A percentile compares a stretch with the other conserved stretches of the same genome.
Evolutionary conservation across 2,329 filamentous ascomycete genomes (phyloP).

Genomic region (Exutisphaerella laricina): DNA sequence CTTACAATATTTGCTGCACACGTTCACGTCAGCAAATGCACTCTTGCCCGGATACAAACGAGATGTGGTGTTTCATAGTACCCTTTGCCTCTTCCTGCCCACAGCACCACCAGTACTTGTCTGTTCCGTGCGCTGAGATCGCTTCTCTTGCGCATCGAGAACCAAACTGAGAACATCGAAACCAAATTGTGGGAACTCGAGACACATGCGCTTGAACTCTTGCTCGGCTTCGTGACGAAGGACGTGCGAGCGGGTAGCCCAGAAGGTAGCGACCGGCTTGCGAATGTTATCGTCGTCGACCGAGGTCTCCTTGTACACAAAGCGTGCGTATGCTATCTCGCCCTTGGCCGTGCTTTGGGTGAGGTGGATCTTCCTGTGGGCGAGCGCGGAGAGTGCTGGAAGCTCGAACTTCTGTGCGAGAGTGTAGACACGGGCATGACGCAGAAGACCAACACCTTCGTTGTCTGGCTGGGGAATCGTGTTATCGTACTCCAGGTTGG

Average conservation of each 20-base stretch:
- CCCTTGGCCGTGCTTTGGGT: slow-evolving; percentile 81
- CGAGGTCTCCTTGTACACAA: slow-evolving; percentile 74
- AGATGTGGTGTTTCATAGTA: slow-evolving; percentile 13
- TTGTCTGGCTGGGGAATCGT: slow-evolving; percentile 63
- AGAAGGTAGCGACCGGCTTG: slow-evolving; percentile 82
- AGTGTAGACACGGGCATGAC: slow-evolving; percentile 85
- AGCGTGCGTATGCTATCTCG: slow-evolving; percentile 87
- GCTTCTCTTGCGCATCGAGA: slow-evolving; percentile 47
- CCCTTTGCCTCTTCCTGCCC: slow-evolving; percentile 36
- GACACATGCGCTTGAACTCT: slow-evolving; percentile 77
- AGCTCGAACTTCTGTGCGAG: slow-evolving; percentile 71
- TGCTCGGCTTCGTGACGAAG: slow-evolving; percentile 78
- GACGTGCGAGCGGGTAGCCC: slow-evolving; percentile 74
- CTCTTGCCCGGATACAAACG: neutral
- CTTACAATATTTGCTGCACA: slow-evolving; percentile 4
- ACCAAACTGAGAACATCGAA: slow-evolving; percentile 79
- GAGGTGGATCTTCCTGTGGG: slow-evolving; percentile 86
- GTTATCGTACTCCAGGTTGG: slow-evolving; percentile 63
- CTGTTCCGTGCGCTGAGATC: slow-evolving; percentile 34
- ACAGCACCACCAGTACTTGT: slow-evolving; percentile 33
- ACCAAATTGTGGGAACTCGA: slow-evolving; percentile 86
- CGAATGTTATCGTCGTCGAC: slow-evolving; percentile 67
- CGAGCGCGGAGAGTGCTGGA: slow-evolving; percentile 63
- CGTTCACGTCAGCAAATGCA: neutral
- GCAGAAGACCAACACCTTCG: slow-evolving; percentile 75